phyloP scores from a whole-genome alignment of 768 basidiomycete genomes.

The Naematelia encephala region DNA sequence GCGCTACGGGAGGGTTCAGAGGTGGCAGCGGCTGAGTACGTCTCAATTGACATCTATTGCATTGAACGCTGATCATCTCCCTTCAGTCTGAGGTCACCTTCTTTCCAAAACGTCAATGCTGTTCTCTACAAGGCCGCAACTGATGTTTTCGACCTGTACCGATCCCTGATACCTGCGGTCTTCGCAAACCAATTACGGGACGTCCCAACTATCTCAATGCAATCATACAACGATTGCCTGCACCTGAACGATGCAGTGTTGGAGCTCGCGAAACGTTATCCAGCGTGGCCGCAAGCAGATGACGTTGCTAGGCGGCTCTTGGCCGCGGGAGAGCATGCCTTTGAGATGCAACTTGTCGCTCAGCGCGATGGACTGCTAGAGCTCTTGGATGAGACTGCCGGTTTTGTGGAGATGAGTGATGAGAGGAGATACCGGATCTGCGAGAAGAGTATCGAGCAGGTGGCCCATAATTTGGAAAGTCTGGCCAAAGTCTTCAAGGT shows the following conservation, averaged over 20 bases:
- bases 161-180: constrained; percentile 60
- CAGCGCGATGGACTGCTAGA: constrained; percentile 48
- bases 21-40: constrained; percentile 58
- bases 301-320: constrained; percentile 57
- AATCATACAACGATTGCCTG: constrained; percentile 75
- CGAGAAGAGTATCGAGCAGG: constrained; percentile 64
- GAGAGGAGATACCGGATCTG: constrained; percentile 74
- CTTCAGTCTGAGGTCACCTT: constrained; percentile 26
- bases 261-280: constrained; percentile 16
- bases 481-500: constrained; percentile 73
- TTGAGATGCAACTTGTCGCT: constrained; percentile 64
- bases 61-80: not conserved
- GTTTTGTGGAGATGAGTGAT: constrained; percentile 67
- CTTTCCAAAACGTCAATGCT: constrained; percentile 53
- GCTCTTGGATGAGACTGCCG: constrained; percentile 64
- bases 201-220: constrained; percentile 61
- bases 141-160: constrained; percentile 70
- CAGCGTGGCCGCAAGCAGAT: constrained; percentile 51
- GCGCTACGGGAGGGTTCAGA: constrained; percentile 50
- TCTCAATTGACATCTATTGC: constrained; percentile 3
- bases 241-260: constrained; percentile 60
- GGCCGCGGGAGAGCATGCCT: constrained; percentile 66
- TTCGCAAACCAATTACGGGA: constrained; percentile 51
- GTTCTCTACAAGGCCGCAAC: constrained; percentile 62
- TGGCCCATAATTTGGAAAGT: constrained; percentile 63